phyloP scores from a whole-genome alignment of 352 stramenopile species.

The Thalassiosira delicatula region DNA sequence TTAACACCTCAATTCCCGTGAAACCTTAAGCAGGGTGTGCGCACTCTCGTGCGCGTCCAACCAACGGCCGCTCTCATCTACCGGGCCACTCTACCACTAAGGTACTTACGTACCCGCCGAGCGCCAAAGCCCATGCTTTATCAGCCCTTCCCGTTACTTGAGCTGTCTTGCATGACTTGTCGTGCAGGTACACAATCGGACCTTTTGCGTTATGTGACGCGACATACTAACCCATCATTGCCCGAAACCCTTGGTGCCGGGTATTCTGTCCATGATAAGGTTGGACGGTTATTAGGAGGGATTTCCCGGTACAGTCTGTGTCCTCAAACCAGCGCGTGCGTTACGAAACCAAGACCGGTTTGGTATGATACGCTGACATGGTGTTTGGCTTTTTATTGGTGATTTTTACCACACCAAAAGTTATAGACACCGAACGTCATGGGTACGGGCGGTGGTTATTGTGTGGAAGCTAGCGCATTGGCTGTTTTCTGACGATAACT shows the following conservation, averaged over 20 bases:
- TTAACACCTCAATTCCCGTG: background rate
- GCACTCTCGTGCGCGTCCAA: too few species aligned
- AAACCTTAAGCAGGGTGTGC: background rate
- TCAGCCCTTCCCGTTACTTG: background rate
- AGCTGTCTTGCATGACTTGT: background rate
- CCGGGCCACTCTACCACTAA: background rate
- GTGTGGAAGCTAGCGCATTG: too few species aligned
- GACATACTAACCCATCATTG: background rate
- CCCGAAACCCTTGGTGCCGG: too few species aligned
- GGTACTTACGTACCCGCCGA: background rate
- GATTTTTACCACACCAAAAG: too few species aligned
- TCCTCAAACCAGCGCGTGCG: too few species aligned
- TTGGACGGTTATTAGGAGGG: background rate
- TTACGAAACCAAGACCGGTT: too few species aligned
- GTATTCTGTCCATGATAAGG: background rate
- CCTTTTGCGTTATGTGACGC: background rate
- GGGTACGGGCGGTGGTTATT: too few species aligned
- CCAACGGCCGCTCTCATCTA: background rate
- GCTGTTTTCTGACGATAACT: too few species aligned
- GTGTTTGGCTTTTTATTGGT: too few species aligned
- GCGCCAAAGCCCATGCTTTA: background rate
- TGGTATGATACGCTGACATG: too few species aligned
- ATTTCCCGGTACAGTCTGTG: too few species aligned
- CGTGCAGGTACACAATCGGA: background rate
- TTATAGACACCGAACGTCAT: too few species aligned